Base-by-base conservation (phyloP, 352 stramenopile genomes). In the Thalassiosira hispida region DNA sequence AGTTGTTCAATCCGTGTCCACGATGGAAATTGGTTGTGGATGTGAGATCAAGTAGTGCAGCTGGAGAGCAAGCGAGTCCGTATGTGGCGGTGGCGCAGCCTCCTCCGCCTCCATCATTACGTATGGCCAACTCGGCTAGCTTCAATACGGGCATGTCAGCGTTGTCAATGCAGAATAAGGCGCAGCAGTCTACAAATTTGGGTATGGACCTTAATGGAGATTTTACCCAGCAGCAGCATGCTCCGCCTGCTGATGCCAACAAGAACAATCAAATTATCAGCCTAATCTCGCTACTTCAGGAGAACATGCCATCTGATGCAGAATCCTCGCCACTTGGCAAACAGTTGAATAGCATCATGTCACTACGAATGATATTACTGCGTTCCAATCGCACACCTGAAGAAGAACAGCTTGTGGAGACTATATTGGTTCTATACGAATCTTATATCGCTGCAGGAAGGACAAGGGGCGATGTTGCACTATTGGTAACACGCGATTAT, bases 401-500 rank as follows among this genome's bases (percentile, higher is more conserved):
- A 18, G 87, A 93, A 73, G 62, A 87, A 23, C 75, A 91, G 46
- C 52, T 87, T 29, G 75, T 84, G 0, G 66, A 77, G 3, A 90
- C 85, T 11, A 85, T 91, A 46, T 62, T 93, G 8, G 74, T 85
- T 46, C 86, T 87, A 11, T 93, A 84, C 47, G 83, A 87, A 25
- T 91, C 85, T 3, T 91, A 91, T 53, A 46, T 78, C n/a, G 55
- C 77, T 61, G 68, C 74, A 22, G 83, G 81, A 33, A 62, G 87
- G 61, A 65, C 79, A 51, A 84, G 76, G 11, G 33, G 47, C 29
- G 87, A 93, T 33, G 91, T 91, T 72, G 81, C 83, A 11, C 40
- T 93, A 1, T 85, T 93, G 72, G 47, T 93, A n/a, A 82, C 83
- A 23, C 62, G 85, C 20, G 87, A 93, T 55, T 93, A 82, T 69